Evolutionary conservation across 1,284 basidiomycete species (phyloP).

Genomic region (Puccinia polysora): DNA sequence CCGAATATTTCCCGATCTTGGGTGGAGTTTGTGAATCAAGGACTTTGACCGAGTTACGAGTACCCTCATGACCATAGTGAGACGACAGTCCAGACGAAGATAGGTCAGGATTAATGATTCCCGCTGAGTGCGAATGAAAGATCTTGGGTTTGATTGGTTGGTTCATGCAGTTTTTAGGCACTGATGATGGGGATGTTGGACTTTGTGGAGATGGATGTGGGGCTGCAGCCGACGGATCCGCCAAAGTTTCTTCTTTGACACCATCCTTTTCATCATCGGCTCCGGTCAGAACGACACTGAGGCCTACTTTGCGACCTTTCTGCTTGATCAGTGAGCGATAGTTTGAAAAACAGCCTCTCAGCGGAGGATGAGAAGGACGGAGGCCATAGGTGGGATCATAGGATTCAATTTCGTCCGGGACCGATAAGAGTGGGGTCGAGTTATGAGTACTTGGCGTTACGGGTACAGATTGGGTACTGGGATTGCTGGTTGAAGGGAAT

Average conservation of each 20-base stretch:
- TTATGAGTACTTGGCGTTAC: constrained; percentile 42
- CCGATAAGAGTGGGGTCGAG: constrained; percentile 42
- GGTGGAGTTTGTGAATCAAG: too few species aligned
- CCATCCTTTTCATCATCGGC: constrained; percentile 21
- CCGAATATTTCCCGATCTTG: background rate
- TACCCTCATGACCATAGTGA: background rate
- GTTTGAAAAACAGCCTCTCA: constrained; percentile 66
- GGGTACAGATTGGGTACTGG: constrained; percentile 48
- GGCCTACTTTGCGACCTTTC: constrained; percentile 30
- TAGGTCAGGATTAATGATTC: background rate
- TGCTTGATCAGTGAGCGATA: constrained; percentile 63
- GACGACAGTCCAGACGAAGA: constrained; percentile 34
- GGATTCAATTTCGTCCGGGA: constrained; percentile 73
- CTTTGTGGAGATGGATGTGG: constrained; percentile 3
- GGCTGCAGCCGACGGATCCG: constrained; percentile 1
- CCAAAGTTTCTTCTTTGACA: background rate
- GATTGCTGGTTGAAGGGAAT: constrained; percentile 6
- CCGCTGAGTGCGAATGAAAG: constrained; percentile 25
- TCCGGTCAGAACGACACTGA: constrained; percentile 31
- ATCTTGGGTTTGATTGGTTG: constrained; percentile 38
- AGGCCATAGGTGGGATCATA: constrained; percentile 97
- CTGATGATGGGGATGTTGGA: background rate
- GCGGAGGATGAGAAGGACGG: constrained; percentile 78
- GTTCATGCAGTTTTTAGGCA: too few species aligned
- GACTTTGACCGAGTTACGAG: constrained; percentile 1